Evolutionary conservation across 2,329 filamentous ascomycete species (phyloP).

Genomic region (Verticillium nonalfalfae): DNA sequence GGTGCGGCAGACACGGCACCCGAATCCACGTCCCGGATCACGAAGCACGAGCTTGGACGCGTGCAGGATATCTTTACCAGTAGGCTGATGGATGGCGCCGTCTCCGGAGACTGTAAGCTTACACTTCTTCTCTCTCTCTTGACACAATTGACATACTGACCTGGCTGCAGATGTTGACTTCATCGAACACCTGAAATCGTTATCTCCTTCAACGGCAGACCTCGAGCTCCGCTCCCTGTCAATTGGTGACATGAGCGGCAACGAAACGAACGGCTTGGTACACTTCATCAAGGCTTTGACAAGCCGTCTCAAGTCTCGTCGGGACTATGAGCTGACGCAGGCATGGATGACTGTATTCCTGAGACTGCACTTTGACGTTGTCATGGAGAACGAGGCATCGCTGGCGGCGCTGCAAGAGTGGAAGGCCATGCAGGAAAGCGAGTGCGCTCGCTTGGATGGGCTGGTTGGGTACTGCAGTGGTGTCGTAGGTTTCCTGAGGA

Average conservation of each 20-base stretch:
- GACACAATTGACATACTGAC: too few species aligned
- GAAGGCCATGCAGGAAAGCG: conserved; percentile 65
- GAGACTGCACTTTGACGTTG: conserved; percentile 61
- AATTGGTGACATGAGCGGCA: conserved; percentile 30
- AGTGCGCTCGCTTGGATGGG: conserved; percentile 63
- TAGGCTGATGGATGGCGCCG: conserved; percentile 46
- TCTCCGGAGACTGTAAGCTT: conserved; percentile 54
- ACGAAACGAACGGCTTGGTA: conserved; percentile 62
- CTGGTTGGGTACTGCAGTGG: conserved; percentile 85
- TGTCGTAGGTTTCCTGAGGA: conserved; percentile 75
- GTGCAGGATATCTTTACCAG: conserved; percentile 53
- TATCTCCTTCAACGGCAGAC: conserved; percentile 81
- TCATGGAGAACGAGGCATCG: conserved; percentile 45
- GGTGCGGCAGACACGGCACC: conserved; percentile 33
- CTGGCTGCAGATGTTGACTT: conserved; percentile 51
- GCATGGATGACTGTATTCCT: conserved; percentile 97
- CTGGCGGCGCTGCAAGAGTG: conserved; percentile 59
- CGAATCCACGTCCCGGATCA: conserved; percentile 54
- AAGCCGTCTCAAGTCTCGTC: conserved; percentile 56
- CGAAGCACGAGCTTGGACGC: conserved; percentile 54
- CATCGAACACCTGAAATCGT: conserved; percentile 69
- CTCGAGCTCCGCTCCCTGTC: conserved; percentile 81
- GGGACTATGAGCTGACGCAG: conserved; percentile 90
- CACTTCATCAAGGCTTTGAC: conserved; percentile 81
- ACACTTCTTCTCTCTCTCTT: not conserved